Evolutionary conservation across 2,329 filamentous ascomycete species (phyloP).

Genomic region (Paecilomyces niveus): DNA sequence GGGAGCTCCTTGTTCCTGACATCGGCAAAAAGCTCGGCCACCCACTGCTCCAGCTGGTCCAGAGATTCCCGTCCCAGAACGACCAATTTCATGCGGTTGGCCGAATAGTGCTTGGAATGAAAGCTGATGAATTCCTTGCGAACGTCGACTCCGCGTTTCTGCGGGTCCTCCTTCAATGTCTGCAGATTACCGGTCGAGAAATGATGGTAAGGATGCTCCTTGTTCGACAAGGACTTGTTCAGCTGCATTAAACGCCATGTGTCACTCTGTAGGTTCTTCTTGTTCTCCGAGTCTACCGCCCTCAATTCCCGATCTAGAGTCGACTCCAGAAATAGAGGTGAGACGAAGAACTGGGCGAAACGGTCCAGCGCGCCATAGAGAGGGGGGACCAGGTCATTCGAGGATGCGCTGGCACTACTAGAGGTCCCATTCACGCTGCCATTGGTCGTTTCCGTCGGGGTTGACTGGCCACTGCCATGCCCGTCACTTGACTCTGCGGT

Average conservation of each 20-base stretch:
- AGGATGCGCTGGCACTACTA: slow-evolving; percentile 14
- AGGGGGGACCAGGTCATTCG: slow-evolving; percentile 40
- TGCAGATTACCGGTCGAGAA: slow-evolving; percentile 88
- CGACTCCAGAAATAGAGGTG: slow-evolving; percentile 75
- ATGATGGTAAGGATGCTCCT: slow-evolving; percentile 79
- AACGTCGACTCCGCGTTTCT: slow-evolving; percentile 73
- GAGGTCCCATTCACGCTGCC: slow-evolving; percentile 11
- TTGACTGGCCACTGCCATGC: slow-evolving; percentile 16
- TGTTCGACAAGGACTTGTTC: slow-evolving; percentile 80
- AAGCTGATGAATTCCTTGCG: slow-evolving; percentile 90
- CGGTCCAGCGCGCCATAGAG: slow-evolving; percentile 79
- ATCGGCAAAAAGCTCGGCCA: slow-evolving; percentile 70
- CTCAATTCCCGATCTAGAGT: slow-evolving; percentile 80
- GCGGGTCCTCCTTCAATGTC: slow-evolving; percentile 74
- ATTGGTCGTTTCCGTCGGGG: slow-evolving; percentile 16
- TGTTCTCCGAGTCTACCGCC: slow-evolving; percentile 92
- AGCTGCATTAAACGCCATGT: slow-evolving; percentile 82
- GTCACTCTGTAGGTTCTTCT: slow-evolving; percentile 93
- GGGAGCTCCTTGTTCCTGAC: slow-evolving; percentile 76
- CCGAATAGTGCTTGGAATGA: slow-evolving; percentile 81
- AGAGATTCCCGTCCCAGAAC: slow-evolving; percentile 75
- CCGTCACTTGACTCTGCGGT: slow-evolving; percentile 49
- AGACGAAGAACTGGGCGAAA: slow-evolving; percentile 90
- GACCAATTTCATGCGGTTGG: slow-evolving; percentile 88
- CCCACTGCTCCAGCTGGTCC: slow-evolving; percentile 78